Evolutionary conservation across 1,284 basidiomycete species (phyloP).

Genomic region (Somion occarium): DNA sequence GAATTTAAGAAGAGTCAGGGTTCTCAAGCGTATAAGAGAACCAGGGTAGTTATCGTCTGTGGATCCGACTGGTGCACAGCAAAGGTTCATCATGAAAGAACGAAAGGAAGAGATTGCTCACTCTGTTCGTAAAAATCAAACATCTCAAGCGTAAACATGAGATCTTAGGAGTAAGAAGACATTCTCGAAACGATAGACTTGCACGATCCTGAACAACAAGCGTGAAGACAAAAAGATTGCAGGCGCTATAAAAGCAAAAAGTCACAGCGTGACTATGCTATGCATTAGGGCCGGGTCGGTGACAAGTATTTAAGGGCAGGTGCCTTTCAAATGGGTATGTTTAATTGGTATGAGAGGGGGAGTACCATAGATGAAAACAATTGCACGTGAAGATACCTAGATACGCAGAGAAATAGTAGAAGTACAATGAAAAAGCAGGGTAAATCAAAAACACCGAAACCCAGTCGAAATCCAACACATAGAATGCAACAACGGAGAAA

Average conservation of each 20-base stretch:
- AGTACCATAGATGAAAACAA: neutral
- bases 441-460: neutral
- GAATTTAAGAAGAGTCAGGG: slow-evolving; percentile 7
- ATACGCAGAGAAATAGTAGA: neutral
- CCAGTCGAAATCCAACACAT: neutral
- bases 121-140: too few species aligned
- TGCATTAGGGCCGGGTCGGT: neutral
- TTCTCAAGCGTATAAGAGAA: slow-evolving; percentile 15
- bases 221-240: neutral
- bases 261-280: neutral
- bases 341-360: neutral
- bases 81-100: slow-evolving; percentile 24
- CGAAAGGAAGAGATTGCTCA: neutral
- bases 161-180: too few species aligned
- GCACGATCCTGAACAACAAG: neutral
- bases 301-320: neutral
- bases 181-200: neutral
- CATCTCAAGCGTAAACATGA: too few species aligned
- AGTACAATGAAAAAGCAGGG: neutral
- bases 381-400: neutral
- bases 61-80: slow-evolving; percentile 24
- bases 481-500: neutral
- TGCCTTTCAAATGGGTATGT: neutral
- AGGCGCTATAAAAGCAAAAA: neutral
- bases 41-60: slow-evolving; percentile 14